Conservation (phyloP, 139 green algal genomes). For the Tetraselmis striata region DNA sequence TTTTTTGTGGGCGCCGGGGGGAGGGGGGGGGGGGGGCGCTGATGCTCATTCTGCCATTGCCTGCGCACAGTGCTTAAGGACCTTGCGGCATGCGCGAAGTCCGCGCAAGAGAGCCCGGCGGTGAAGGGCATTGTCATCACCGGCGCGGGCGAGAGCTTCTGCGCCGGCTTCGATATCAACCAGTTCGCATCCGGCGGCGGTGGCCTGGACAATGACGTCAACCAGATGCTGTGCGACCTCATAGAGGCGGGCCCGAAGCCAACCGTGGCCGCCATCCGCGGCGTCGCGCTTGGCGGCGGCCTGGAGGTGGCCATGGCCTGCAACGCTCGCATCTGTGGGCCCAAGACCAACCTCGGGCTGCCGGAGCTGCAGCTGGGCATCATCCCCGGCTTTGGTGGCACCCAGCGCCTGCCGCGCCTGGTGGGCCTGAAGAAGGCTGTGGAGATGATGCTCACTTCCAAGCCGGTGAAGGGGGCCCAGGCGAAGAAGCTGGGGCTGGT, state of each 20-base stretch:
- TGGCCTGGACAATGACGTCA: constrained; percentile 61
- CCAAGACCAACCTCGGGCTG: constrained; percentile 77
- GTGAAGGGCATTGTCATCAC: constrained; percentile 89
- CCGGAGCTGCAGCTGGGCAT: constrained; percentile 95
- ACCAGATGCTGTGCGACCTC: constrained; percentile 56
- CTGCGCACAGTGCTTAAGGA: not conserved
- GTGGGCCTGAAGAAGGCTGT: constrained; percentile 85
- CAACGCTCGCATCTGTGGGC: constrained; percentile 55
- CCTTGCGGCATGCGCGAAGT: not conserved
- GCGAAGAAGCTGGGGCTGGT: constrained; percentile 78
- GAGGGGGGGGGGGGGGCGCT: no score
- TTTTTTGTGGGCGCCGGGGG: no score
- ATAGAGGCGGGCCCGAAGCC: constrained; percentile 84
- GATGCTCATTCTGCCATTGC: not conserved
- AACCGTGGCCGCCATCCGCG: constrained; percentile 78
- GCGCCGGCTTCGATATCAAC: constrained; percentile 89
- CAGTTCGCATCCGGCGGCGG: constrained; percentile 54
- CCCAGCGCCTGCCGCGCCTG: constrained; percentile 89
- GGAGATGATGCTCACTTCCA: constrained; percentile 92
- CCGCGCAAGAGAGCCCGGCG: constrained; percentile 52
- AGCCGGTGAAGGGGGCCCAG: constrained; percentile 44
- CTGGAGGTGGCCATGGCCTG: constrained; percentile 90
- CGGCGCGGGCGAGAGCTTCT: constrained; percentile 75
- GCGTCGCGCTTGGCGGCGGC: constrained; percentile 86
- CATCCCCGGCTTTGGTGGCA: constrained; percentile 96